Base-by-base conservation (phyloP, 2,329 filamentous ascomycete genomes). In the Aureobasidium uvarum region DNA sequence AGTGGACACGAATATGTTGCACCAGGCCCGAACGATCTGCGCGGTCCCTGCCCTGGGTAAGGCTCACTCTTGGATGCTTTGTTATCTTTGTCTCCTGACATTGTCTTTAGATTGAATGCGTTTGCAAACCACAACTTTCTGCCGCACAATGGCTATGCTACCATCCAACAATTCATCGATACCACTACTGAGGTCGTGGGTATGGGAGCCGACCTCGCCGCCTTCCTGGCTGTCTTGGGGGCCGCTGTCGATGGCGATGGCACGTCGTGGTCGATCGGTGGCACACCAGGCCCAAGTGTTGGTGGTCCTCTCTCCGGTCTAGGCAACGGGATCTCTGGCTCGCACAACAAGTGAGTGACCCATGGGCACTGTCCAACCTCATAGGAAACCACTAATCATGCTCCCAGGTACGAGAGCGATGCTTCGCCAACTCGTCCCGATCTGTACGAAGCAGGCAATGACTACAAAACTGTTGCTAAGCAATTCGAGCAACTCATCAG, bases 91-190 rank as follows among this genome's bases (percentile, higher is more conserved):
- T 54, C 2, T 54, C 2, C 18, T 54, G n/a, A 54, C 50, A 38
- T 54, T 18, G 50, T 54, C 5, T 38, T 1, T 16, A 54, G 50
- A 20, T 54, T 54, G 43, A 75, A 76, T 58, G 73, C 72, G 16
- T 56, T 73, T 46, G 74, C 73, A 46, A 75, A 75, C 62, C 74
- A 79, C 67, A 31, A 67, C 36, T 75, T 74, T 46, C 66, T 75
- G 2, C 74, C 74, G 3, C 72, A 71, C 62, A 72, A 75, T 55
- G 74, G 74, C n/a, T 66, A 71, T 36, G 75, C 71, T 28, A 75
- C 74, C 33, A 74, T 75, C 60, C 48, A 70, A 45, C 72, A 77
- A 60, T 74, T 76, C 67, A 68, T 74, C 58, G 69, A 73, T 25
- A 73, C 67, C n/a, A 73, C 71, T 1, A 66, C 66, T 6, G 63